Base-by-base conservation (phyloP, 495 filamentous ascomycete species). In the Annulohypoxylon nitens region DNA sequence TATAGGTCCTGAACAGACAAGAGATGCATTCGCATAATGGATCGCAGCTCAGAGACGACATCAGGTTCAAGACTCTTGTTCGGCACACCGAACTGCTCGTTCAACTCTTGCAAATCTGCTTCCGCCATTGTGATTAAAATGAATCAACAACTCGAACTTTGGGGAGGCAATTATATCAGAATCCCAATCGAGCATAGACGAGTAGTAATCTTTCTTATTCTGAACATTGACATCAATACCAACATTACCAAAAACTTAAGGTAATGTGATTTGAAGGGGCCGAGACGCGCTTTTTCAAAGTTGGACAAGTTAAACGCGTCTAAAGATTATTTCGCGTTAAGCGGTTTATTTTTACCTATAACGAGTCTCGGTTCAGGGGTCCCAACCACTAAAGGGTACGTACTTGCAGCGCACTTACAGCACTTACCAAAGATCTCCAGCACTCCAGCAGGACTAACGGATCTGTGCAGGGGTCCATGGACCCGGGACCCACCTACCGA, bases 1-100 rank as follows among this genome's bases (percentile, higher is more conserved):
- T 92, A 97, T 16, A 98, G 85, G 74, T 99, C 95, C 77, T 97
- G 88, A 26, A 88, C 84, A 33, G 87, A 84, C 64, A 97, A 86
- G 18, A 87, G 86, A 80, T 97, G 93, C 16, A 98, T 83, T 58
- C 90, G 90, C 79, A 96, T 87, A 72, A 97, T 97, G 30, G 92
- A 94, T 75, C 90, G 87, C 45, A 99, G 84, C 80, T 97, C 95
- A 20, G 85, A 81, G 43, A 92, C 81, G 54, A 97, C 86, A 80
- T 97, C 93, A 61, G 90, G 83, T 51, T 90, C 86, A 9, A 95
- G 83, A 7, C 75, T 58, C 75, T 80, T 76, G 67, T 76, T 67
- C 30, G 87, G 87, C 47, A 84, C 79, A 20, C 84, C 86, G 80
- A 97, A 95, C 63, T 86, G 86, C 80, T 91, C 88, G 71, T 91